phyloP scores from a whole-genome alignment of 1,139 yeast genomes.

The Yarrowia galli region DNA sequence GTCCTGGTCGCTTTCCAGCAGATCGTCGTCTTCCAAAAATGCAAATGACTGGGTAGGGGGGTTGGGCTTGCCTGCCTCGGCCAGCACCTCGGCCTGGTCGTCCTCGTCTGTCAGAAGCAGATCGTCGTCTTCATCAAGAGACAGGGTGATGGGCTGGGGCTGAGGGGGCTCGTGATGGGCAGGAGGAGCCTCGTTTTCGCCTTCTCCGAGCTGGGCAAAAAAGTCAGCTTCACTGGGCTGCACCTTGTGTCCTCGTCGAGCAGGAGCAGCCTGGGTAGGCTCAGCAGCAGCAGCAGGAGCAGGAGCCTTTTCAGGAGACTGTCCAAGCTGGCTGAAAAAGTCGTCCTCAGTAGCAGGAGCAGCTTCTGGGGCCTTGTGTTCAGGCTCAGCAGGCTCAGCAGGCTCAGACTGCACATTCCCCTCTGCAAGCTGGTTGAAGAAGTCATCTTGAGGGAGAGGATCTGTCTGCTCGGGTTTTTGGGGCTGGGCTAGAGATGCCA shows the following conservation, averaged over 20 bases:
- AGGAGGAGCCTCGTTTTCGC: slow-evolving; percentile 1
- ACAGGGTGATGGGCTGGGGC: slow-evolving; percentile 22
- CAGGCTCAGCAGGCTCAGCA: slow-evolving; percentile 2
- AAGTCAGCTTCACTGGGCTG: slow-evolving; percentile 30
- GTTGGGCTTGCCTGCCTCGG: slow-evolving; percentile 18
- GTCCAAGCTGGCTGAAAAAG: slow-evolving; percentile 42
- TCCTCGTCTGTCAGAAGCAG: slow-evolving; percentile 40
- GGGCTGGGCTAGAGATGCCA: slow-evolving; percentile 31
- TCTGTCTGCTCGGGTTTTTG: slow-evolving; percentile 11
- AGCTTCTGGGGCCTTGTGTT: neutral
- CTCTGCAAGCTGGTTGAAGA: slow-evolving; percentile 31
- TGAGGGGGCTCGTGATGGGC: slow-evolving; percentile 21
- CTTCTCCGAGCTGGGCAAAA: slow-evolving; percentile 13
- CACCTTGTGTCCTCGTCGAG: slow-evolving; percentile 37
- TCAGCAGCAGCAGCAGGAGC: slow-evolving; percentile 7
- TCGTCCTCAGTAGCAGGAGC: slow-evolving; percentile 41
- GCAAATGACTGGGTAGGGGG: slow-evolving; percentile 48
- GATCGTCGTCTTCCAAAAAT: slow-evolving; percentile 58
- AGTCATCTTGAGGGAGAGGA: slow-evolving; percentile 25
- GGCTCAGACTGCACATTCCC: neutral
- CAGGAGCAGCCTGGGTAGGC: too few species aligned
- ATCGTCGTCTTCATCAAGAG: slow-evolving; percentile 44
- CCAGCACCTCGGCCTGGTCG: slow-evolving; percentile 37
- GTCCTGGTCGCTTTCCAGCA: slow-evolving; percentile 55
- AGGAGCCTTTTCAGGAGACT: slow-evolving; percentile 6